Base-by-base conservation (phyloP, 768 basidiomycete genomes). In the Amanita molliuscula region DNA sequence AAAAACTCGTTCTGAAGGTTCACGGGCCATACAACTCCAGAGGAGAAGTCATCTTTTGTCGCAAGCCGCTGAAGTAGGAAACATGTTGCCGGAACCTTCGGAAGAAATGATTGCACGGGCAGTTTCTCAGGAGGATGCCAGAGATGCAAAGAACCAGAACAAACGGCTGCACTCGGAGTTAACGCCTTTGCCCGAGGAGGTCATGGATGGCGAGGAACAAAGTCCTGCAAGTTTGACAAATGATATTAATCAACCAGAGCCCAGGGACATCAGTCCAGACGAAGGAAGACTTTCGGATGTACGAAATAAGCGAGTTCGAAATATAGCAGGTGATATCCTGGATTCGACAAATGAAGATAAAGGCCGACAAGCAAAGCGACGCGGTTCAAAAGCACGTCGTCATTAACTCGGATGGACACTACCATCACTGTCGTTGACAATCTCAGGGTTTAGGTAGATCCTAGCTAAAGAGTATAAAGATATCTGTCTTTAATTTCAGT, bases 61-160 rank as follows among this genome's bases (percentile, higher is more conserved):
- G 5, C 62, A 73, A 26, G 77, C 77, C 23, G 72, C 67, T 4
- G 75, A 77, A 40, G 60, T 62, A 2, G 71, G 65, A 1, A 55
- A 55, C 6, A 37, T 53, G 28, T 65, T 78, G 7, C 68, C 69
- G 0, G 74, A 77, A 53, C 80, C 79, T 18, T 75, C 78, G 21
- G 70, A 66, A 62, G 79, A 83, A 57, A 79, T 83, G 76, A 68
- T 79, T 11, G 63, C 64, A 29, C 62, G 68, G 41, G 70, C 66
- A 10, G 60, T 54, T 21, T 57, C 64, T 44, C 66, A 65, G 50
- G 25, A 35, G 37, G 44, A 20, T 18, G 20, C 55, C 11, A 48
- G 52, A 16, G 36, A 51, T 13, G 47, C 49, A 31, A 67, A 62
- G 42, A 67, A 62, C 23, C 55, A 54, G 40, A 66, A 66, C 35